phyloP scores from a whole-genome alignment of 2,329 filamentous ascomycete species.

The Colletotrichum navitas region DNA sequence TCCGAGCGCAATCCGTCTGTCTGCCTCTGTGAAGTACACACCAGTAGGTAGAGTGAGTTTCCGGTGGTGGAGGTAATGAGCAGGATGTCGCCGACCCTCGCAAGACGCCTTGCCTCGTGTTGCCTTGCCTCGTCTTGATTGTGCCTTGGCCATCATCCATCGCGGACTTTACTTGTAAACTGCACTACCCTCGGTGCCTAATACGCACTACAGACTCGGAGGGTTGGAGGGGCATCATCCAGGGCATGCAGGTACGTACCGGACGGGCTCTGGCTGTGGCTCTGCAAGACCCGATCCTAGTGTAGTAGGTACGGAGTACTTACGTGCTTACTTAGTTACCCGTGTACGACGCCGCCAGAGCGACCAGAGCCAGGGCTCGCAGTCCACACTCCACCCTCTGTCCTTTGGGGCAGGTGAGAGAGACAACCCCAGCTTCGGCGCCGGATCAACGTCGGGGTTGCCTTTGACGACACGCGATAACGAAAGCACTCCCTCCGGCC shows the following conservation, averaged over 20 bases:
- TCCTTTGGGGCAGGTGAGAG: constrained; percentile 36
- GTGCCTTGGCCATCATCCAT: constrained; percentile 15
- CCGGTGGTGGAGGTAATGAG: background rate
- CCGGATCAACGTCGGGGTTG: constrained; percentile 41
- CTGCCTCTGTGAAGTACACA: background rate
- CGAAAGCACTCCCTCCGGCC: background rate
- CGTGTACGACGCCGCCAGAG: background rate
- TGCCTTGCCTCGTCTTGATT: constrained; percentile 2
- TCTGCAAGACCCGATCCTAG: background rate
- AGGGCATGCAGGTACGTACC: constrained; percentile 23
- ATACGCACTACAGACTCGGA: background rate
- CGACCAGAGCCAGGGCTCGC: background rate
- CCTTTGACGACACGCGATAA: constrained; percentile 42
- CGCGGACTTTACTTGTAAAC: background rate
- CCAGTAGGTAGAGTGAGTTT: background rate
- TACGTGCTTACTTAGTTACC: no score
- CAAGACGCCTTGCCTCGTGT: constrained; percentile 9
- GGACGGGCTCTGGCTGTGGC: background rate
- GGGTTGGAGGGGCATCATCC: background rate
- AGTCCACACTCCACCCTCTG: constrained; percentile 9
- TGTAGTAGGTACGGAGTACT: no score
- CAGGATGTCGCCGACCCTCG: constrained; percentile 6
- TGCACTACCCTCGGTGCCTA: background rate
- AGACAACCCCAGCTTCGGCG: constrained; percentile 38
- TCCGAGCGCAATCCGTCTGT: background rate